phyloP scores from a whole-genome alignment of 2,329 filamentous ascomycete genomes.

The Polytolypa hystricis region DNA sequence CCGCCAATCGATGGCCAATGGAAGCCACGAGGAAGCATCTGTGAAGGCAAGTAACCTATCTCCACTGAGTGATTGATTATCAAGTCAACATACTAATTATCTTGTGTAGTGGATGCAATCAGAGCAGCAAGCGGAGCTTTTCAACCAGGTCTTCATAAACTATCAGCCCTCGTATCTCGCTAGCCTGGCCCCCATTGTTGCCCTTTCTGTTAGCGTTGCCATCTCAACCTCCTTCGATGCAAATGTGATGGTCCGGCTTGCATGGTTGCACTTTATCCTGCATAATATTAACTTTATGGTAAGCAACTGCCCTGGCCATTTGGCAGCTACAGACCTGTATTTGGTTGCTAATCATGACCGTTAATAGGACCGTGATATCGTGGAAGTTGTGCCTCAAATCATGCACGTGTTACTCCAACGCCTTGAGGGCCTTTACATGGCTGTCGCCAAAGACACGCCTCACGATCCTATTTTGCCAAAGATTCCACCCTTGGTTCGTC shows the following conservation, averaged over 20 bases:
- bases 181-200: conserved; percentile 45
- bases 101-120: conserved; percentile 49
- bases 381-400: conserved; percentile 46
- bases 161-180: conserved; percentile 47
- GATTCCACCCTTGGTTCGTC: conserved; percentile 37
- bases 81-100: conserved; percentile 13
- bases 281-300: conserved; percentile 43
- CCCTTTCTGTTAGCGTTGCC: conserved; percentile 51
- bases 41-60: conserved; percentile 27
- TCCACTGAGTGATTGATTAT: neutral
- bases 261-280: conserved; percentile 49
- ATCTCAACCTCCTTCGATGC: conserved; percentile 46
- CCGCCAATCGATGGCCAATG: conserved; percentile 27
- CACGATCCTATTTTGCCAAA: conserved; percentile 41
- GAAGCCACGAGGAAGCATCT: conserved; percentile 34
- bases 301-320: too few species aligned
- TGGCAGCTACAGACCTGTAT: too few species aligned
- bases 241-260: conserved; percentile 43
- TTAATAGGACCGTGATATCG: conserved; percentile 41
- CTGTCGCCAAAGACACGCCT: conserved; percentile 41
- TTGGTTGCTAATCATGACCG: neutral
- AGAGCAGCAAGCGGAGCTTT: conserved; percentile 46
- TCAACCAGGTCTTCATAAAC: conserved; percentile 49
- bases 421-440: conserved; percentile 47
- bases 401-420: conserved; percentile 49